A percentile compares a stretch with the other conserved stretches of the same genome.
phyloP scores from a whole-genome alignment of 371 early-diverging fungal species.

The Mucor irregularis region DNA sequence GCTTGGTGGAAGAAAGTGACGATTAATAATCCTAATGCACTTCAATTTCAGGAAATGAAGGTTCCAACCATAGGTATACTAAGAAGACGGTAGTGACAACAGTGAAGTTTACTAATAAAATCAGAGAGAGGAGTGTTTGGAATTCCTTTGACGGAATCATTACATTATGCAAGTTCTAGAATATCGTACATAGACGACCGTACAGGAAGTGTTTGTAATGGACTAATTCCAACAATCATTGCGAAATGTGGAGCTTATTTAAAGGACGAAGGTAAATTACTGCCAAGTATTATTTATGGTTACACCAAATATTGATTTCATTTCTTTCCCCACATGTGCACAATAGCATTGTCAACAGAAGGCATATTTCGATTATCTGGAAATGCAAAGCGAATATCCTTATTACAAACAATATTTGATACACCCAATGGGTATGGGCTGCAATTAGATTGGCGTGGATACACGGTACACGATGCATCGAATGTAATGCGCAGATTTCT shows the following conservation, averaged over 20 bases:
- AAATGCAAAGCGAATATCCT: constrained; percentile 60
- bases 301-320: too few species aligned
- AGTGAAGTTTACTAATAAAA: neutral
- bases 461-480: constrained; percentile 67
- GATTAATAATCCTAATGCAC: constrained; percentile 4
- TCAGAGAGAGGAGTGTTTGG: constrained; percentile 43
- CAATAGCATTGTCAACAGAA: constrained; percentile 40
- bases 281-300: neutral
- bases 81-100: neutral
- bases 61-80: constrained; percentile 18
- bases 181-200: constrained; percentile 36
- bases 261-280: constrained; percentile 51
- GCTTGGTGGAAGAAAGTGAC: constrained; percentile 46
- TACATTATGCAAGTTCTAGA: constrained; percentile 38
- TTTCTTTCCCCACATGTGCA: too few species aligned
- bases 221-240: constrained; percentile 53
- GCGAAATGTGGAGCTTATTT: constrained; percentile 59
- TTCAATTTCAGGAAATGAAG: constrained; percentile 11
- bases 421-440: constrained; percentile 50
- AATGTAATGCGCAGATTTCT: constrained; percentile 66
- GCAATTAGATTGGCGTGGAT: constrained; percentile 55
- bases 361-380: constrained; percentile 70
- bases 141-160: constrained; percentile 33
- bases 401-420: constrained; percentile 59
- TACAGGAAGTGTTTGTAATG: constrained; percentile 32